phyloP scores from a whole-genome alignment of 2,329 filamentous ascomycete species.

The Dissoconium aciculare region DNA sequence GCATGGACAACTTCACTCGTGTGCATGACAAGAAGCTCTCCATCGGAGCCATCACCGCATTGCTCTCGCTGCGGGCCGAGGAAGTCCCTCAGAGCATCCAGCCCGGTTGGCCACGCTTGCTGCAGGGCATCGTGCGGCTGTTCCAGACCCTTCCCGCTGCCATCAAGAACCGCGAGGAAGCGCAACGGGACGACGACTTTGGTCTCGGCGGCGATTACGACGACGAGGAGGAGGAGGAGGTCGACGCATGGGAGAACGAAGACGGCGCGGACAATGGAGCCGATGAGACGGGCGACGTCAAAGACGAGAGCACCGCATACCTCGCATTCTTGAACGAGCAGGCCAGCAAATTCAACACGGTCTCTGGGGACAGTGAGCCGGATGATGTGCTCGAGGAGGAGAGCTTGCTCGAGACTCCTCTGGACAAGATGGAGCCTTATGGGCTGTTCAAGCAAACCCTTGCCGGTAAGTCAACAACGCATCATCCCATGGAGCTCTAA shows the following conservation, averaged over 20 bases:
- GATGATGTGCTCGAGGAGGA: conserved; percentile 87
- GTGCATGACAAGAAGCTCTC: conserved; percentile 99
- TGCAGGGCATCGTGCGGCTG: conserved; percentile 75
- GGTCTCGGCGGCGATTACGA: conserved; percentile 59
- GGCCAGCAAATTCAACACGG: conserved; percentile 35
- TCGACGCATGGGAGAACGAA: conserved; percentile 64
- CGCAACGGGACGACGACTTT: conserved; percentile 70
- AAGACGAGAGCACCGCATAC: conserved; percentile 87
- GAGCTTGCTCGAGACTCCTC: conserved; percentile 76
- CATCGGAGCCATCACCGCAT: conserved; percentile 78
- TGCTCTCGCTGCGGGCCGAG: conserved; percentile 63
- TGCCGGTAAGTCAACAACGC: conserved; percentile 51
- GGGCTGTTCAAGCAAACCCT: conserved; percentile 71
- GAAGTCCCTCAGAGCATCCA: conserved; percentile 87
- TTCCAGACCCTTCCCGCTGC: conserved; percentile 85
- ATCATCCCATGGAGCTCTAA: not conserved
- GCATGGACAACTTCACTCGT: conserved; percentile 79
- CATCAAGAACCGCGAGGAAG: conserved; percentile 82
- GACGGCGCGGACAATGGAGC: conserved; percentile 51
- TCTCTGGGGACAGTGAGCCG: conserved; percentile 46
- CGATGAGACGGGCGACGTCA: conserved; percentile 51
- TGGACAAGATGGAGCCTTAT: conserved; percentile 93
- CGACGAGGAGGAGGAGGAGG: conserved; percentile 63
- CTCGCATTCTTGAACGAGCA: conserved; percentile 92
- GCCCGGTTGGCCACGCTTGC: conserved; percentile 81